Evolutionary conservation across 805 yeast genomes (phyloP), one percentile per base, ranked within the genome.

Genomic region (Candida pseudoglaebosa): DNA sequence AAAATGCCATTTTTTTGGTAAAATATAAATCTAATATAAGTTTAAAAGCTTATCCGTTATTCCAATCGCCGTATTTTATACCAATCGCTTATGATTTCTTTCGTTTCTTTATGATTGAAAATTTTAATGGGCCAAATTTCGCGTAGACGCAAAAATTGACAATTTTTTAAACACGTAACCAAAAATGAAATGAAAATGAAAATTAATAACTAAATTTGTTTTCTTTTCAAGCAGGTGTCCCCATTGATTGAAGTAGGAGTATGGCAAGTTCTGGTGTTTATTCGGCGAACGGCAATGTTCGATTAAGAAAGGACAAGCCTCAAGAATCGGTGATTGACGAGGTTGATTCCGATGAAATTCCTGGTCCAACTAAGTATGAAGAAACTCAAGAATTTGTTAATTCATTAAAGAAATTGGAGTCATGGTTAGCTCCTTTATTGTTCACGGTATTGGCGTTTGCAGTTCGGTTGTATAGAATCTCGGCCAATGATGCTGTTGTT

Each of bases 401-500:
- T 18, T 54, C 67, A 4, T 54, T 63, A 24, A 40, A 44, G 28
- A 46, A 59, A 32, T 50, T 56, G 31, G 66, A 65, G 44, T 65
- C 71, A 40, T 63, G 67, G 42, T 45, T 72, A 35, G 81, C 80
- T 32, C 75, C 89, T n/a, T 49, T 83, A 3, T 52, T 80, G 16
- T 73, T 90, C 54, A 89, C 96, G 1, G 42, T 73, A 2, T 46
- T 82, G 14, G 80, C 93, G 7, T 84, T 90, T 51, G 74, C 73
- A 43, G 73, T 80, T 5, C 71, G 93, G 51, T 68, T 81, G 44
- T 73, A 80, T 50, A 70, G 73, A 35, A 79, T 85, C 36, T 79
- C 75, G 16, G 61, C 63, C 22, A 72, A 79, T 41, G 59, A 74
- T 36, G 71, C 69, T 39, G 91, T 85, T 34, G 82, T 84, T 6